phyloP scores from a whole-genome alignment of 805 yeast genomes.

The Teunomyces lycoperdinae region DNA sequence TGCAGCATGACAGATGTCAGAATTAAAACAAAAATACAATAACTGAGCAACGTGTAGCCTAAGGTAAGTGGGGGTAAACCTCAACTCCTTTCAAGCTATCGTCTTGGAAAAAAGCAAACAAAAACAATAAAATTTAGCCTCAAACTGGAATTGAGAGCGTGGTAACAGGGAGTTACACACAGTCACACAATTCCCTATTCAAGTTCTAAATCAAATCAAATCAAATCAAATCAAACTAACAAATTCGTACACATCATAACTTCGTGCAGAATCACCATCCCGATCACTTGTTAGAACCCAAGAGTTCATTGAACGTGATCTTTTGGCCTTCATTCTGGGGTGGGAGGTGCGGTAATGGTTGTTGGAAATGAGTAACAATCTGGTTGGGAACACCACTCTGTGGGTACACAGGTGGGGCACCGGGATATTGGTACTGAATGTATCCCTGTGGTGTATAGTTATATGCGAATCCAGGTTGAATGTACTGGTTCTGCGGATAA shows the following conservation, averaged over 20 bases:
- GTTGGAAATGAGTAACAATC: conserved; percentile 9
- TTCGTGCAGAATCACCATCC: neutral
- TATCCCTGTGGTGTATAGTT: conserved; percentile 30
- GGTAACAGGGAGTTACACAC: neutral
- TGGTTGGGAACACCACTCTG: conserved; percentile 4
- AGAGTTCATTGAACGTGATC: conserved; percentile 40
- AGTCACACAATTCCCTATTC: neutral
- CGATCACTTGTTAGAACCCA: conserved; percentile 24
- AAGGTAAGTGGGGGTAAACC: neutral
- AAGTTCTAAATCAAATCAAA: neutral
- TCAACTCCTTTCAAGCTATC: neutral
- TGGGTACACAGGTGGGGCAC: conserved; percentile 9
- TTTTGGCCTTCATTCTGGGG: conserved; percentile 26
- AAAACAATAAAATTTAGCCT: neutral
- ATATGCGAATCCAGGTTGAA: conserved; percentile 32
- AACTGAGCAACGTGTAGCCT: neutral
- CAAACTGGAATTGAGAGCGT: neutral
- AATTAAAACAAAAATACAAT: neutral
- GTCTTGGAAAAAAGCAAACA: neutral
- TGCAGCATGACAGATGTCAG: neutral
- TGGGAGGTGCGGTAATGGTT: conserved; percentile 9
- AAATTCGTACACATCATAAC: conserved; percentile 4
- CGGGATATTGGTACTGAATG: conserved; percentile 28
- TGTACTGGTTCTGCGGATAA: conserved; percentile 10
- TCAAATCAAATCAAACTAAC: conserved; percentile 4